phyloP scores from a whole-genome alignment of 768 basidiomycete genomes.

The Aureoboletus auriporus region DNA sequence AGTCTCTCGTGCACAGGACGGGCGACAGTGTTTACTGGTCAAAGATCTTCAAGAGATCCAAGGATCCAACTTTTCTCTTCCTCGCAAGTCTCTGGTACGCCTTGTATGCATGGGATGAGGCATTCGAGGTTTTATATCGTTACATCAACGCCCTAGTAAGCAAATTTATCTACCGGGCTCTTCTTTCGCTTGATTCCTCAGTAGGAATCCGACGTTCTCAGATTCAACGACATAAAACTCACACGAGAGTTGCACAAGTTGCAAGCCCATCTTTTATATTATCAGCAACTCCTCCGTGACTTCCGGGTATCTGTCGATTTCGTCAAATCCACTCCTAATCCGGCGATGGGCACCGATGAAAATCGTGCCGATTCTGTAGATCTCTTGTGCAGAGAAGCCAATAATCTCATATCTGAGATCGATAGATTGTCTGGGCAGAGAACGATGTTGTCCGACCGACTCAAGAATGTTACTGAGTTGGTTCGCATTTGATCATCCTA shows the following conservation, averaged over 20 bases:
- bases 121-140: constrained; percentile 46
- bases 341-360: constrained; percentile 34
- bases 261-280: constrained; percentile 57
- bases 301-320: constrained; percentile 50
- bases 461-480: constrained; percentile 34
- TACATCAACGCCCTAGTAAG: constrained; percentile 50
- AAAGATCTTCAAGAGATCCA: constrained; percentile 23
- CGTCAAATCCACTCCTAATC: constrained; percentile 44
- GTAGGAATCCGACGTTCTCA: constrained; percentile 47
- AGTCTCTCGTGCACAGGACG: constrained; percentile 25
- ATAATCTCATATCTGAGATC: constrained; percentile 47
- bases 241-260: constrained; percentile 55
- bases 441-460: constrained; percentile 27
- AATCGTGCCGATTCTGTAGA: constrained; percentile 21
- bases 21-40: constrained; percentile 34
- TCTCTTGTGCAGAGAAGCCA: constrained; percentile 46
- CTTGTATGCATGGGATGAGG: constrained; percentile 60
- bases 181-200: background rate
- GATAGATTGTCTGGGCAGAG: constrained; percentile 37
- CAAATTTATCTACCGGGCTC: background rate
- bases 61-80: constrained; percentile 55
- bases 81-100: constrained; percentile 56
- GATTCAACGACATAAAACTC: constrained; percentile 36
- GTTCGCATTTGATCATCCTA: constrained; percentile 12
- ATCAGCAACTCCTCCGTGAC: constrained; percentile 49